Evolutionary conservation across 495 filamentous ascomycete species (phyloP).

Genomic region (Aspergillus funiculosus): DNA sequence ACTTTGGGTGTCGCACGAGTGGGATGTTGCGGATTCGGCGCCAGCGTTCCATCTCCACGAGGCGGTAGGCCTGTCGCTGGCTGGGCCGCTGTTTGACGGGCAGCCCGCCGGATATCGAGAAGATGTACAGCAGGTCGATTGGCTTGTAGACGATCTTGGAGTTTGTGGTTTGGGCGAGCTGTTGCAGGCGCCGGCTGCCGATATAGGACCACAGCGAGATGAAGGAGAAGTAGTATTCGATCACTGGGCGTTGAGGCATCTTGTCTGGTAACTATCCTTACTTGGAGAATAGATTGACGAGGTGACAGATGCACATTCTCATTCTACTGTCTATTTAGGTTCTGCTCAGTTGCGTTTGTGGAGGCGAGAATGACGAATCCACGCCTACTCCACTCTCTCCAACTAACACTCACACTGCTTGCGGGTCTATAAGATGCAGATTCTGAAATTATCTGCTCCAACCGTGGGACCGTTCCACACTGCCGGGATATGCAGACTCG

Average conservation of each 20-base stretch:
- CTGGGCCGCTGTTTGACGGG: slow-evolving; percentile 10
- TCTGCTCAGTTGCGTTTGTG: too few relatives aligned
- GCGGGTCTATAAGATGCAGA: too few relatives aligned
- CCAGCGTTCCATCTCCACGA: slow-evolving; percentile 19
- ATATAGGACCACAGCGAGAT: slow-evolving; percentile 13
- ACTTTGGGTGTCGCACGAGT: slow-evolving; percentile 15
- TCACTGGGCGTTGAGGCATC: slow-evolving; percentile 1
- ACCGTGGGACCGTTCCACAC: too few relatives aligned
- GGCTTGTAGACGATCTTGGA: slow-evolving; percentile 4
- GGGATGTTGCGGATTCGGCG: slow-evolving; percentile 14
- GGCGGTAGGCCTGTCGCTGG: slow-evolving; percentile 10
- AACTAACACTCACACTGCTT: too few relatives aligned
- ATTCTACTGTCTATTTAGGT: too few relatives aligned
- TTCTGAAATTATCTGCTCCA: too few relatives aligned
- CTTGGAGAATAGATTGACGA: too few relatives aligned
- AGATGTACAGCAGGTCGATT: slow-evolving; percentile 9
- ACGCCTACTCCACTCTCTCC: too few relatives aligned
- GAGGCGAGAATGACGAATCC: too few relatives aligned
- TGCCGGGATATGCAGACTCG: too few relatives aligned
- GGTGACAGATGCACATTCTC: too few relatives aligned
- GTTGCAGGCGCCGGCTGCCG: slow-evolving; percentile 9
- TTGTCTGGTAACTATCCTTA: too few relatives aligned
- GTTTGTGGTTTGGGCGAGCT: slow-evolving; percentile 1
- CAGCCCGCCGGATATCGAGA: slow-evolving; percentile 8
- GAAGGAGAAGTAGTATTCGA: slow-evolving; percentile 14